Conservation (phyloP, 164 flowering plant species). For the Macadamia tetraphylla region DNA sequence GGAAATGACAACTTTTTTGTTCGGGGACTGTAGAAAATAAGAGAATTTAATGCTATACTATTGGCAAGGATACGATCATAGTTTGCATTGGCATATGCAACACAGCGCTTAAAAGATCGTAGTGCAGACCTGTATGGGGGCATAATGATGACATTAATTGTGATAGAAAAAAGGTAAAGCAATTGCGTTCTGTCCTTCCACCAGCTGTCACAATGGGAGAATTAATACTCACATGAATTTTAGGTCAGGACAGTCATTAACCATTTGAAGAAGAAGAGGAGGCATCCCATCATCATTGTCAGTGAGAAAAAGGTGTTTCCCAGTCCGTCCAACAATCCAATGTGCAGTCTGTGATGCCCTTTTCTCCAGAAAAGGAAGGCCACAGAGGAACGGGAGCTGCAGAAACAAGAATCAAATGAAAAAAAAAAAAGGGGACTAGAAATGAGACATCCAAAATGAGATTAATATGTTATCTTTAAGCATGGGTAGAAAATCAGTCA, state of each 20-base stretch:
- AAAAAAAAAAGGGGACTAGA: not conserved
- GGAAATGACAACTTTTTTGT: not conserved
- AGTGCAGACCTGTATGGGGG: conserved; percentile 68
- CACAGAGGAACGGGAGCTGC: conserved; percentile 84
- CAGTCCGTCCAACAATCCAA: conserved; percentile 76
- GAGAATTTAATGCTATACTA: conserved; percentile 1
- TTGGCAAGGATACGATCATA: conserved; percentile 82
- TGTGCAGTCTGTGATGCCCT: conserved; percentile 74
- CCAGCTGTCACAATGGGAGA: not conserved
- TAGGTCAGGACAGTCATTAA: conserved; percentile 55
- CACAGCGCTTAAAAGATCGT: conserved; percentile 82
- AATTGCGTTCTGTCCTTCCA: not conserved
- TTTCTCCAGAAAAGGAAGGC: conserved; percentile 74
- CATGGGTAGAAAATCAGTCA: too few relatives aligned
- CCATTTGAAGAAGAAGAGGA: conserved; percentile 93
- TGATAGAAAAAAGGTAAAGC: not conserved
- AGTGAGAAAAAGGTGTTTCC: conserved; percentile 88
- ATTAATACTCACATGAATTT: conserved; percentile 69
- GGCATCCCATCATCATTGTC: conserved; percentile 69
- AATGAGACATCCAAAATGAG: too few relatives aligned
- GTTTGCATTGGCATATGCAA: conserved; percentile 89
- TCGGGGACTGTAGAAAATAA: conserved; percentile 3
- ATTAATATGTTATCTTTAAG: too few relatives aligned
- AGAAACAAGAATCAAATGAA: conserved; percentile 6
- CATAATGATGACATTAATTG: conserved; percentile 14